phyloP scores from a whole-genome alignment of 129 eudicot species.

The Flaveria brownii region DNA sequence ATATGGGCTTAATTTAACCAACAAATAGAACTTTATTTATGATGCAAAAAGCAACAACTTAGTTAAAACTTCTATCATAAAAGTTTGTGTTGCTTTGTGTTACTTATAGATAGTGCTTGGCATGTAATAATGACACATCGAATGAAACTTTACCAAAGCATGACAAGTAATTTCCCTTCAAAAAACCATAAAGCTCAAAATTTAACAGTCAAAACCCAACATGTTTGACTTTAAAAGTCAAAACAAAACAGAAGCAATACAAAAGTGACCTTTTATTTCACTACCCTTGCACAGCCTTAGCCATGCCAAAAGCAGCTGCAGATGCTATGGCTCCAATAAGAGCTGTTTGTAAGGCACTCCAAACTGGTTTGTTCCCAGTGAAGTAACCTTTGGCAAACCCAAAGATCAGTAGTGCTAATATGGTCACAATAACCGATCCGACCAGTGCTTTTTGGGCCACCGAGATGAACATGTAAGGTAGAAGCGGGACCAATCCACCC shows the following conservation, averaged over 20 bases:
- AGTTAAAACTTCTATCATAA: no score
- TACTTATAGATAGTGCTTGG: no score
- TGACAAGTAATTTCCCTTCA: slow-evolving; percentile 18
- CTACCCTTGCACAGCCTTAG: slow-evolving; percentile 72
- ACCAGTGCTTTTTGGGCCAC: slow-evolving; percentile 56
- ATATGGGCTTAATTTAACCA: no score
- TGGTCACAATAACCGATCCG: slow-evolving; percentile 61
- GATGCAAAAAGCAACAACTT: no score
- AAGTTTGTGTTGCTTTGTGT: no score
- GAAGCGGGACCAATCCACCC: slow-evolving; percentile 79
- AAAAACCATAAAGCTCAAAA: slow-evolving; percentile 6
- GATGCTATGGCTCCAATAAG: slow-evolving; percentile 85
- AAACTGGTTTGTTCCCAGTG: slow-evolving; percentile 65
- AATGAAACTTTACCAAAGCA: no score
- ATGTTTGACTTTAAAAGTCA: slow-evolving; percentile 1
- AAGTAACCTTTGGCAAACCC: slow-evolving; percentile 83
- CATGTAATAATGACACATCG: no score
- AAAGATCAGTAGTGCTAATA: slow-evolving; percentile 68
- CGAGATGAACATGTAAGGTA: slow-evolving; percentile 80
- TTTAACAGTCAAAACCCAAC: background rate
- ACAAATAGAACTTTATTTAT: no score
- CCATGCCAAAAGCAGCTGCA: slow-evolving; percentile 97
- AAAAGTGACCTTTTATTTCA: background rate
- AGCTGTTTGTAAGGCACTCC: slow-evolving; percentile 77
- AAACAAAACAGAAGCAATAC: slow-evolving; percentile 6